Evolutionary conservation across 352 stramenopile genomes (phyloP), one percentile per base, ranked within the genome.

Genomic region (Phytophthora sp.): DNA sequence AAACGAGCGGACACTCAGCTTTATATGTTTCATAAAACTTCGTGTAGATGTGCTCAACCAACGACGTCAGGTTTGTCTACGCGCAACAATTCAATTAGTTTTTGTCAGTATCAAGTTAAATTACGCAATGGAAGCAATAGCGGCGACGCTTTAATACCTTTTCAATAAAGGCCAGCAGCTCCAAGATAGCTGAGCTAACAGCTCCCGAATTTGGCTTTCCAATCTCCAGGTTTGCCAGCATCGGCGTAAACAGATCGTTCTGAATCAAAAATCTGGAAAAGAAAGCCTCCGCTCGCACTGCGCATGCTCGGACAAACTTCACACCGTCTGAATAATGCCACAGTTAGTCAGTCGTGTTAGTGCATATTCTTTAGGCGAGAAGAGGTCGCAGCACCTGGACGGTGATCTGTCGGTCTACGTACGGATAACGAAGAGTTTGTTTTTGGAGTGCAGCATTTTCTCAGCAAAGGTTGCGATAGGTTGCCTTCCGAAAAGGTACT

Each of bases 381-480:
- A 32, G 23, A 58, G 18, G 39, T 44, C 21, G 77, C 72, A 55
- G 41, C 53, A 69, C 52, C 48, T 66, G 58, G 39, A 59, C 41
- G 26, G 58, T 69, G 50, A 32, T 52, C 27, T 65, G 51, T 45
- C 32, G 17, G 35, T 57, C 17, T 74, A 74, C 65, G 59, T 83
- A 93, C 84, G 83, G 50, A 95, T 91, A 52, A 91, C 81, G 31
- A 87, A 91, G 31, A 93, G 70, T 73, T 91, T 95, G 73, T 94
- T 91, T 42, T 82, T 79, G n/a, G 83, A 90, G 11, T 71, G 72
- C 44, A 95, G 69, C 82, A 93, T 92, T 54, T 87, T 77, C 15
- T 84, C 77, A 1, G 86, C 69, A 31, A 91, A 93, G 11, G 77
- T 77, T 1, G 82, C 83, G 50, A 95, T 87, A 4, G 87, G 84